Evolutionary conservation across 164 flowering plant genomes (phyloP), one percentile per base, ranked within the genome.

Genomic region (Berberis thunbergii): DNA sequence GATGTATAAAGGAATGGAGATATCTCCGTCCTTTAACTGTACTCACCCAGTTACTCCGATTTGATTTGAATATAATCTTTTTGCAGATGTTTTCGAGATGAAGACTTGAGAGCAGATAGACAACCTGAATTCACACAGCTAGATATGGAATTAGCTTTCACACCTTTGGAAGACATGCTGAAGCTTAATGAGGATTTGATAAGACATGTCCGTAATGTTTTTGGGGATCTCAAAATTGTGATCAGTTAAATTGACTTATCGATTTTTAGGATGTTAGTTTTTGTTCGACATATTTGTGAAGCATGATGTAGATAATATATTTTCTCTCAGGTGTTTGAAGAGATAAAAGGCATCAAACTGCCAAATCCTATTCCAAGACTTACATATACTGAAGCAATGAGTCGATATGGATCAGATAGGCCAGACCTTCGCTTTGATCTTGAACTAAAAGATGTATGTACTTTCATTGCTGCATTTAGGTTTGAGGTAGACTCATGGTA

Each of bases 101-200:
- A 93, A 78, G 98, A 90, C 78, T 76, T 89, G 52, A 83, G 98
- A 69, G 94, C 96, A 10, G 96, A 93, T 79, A 82, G 97, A 63
- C 98, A 93, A 61, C 98, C 96, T 43, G 98, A 93, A 74, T 93
- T 93, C 81, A 90, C 98, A 10, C 98, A 93, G 64, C 86, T 93
- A 38, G 97, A 93, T 82, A 85, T 93, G 88, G 98, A 90, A 73
- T 54, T 93, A 78, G 90, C 98, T 63, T 93, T 93, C 72, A 83
- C 79, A 69, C 88, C 98, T 57, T 54, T 90, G 70, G 96, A 90
- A 73, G 94, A 88, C 56, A 90, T 90, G 91, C 71, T 93, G 73
- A 79, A 43, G 72, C 92, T 93, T 54, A 90, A 93, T 84, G 97
- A 93, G 75, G 90, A 93, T 73, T 72, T 93, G 75, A 90, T 93